These are phyloP conservation scores for Quercus lobata DNA, from an alignment of 331 rosid genomes.

Conservation along the genomic window DNA sequence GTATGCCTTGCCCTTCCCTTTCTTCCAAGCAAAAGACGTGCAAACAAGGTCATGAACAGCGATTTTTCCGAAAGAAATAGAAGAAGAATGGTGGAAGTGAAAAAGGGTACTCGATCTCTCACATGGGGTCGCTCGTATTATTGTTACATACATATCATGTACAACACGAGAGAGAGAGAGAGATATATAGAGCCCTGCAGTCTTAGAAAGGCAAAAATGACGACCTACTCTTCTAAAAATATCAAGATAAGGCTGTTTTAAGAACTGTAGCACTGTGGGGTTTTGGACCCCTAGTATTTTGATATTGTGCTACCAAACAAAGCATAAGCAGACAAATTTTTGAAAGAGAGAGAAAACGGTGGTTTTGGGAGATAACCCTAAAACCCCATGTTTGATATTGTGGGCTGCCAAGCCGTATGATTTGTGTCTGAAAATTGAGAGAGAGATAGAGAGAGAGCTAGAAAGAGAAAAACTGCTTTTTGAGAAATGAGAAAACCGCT, in stretches of 20 bases:
- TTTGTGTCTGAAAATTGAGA: neutral
- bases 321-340: conserved; percentile 22
- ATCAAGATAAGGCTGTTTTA: conserved; percentile 10
- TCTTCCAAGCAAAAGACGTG: neutral
- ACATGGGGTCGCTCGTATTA: conserved; percentile 5
- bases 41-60: neutral
- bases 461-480: conserved; percentile 30
- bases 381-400: conserved; percentile 32
- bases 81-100: neutral
- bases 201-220: conserved; percentile 14
- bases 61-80: neutral
- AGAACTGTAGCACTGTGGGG: conserved; percentile 5
- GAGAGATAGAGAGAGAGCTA: conserved; percentile 7
- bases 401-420: conserved; percentile 45
- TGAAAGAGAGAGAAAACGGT: conserved; percentile 17
- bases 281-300: conserved; percentile 10
- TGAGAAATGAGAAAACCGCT: conserved; percentile 37
- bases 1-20: neutral
- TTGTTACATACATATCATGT: neutral
- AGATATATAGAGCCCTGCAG: neutral
- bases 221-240: conserved; percentile 18
- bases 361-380: conserved; percentile 26
- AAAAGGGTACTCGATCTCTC: neutral
- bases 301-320: conserved; percentile 15
- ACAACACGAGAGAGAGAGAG: neutral